These are phyloP conservation scores for Mycena epipterygia DNA, from an alignment of 768 basidiomycete species.

Conservation along the genomic window DNA sequence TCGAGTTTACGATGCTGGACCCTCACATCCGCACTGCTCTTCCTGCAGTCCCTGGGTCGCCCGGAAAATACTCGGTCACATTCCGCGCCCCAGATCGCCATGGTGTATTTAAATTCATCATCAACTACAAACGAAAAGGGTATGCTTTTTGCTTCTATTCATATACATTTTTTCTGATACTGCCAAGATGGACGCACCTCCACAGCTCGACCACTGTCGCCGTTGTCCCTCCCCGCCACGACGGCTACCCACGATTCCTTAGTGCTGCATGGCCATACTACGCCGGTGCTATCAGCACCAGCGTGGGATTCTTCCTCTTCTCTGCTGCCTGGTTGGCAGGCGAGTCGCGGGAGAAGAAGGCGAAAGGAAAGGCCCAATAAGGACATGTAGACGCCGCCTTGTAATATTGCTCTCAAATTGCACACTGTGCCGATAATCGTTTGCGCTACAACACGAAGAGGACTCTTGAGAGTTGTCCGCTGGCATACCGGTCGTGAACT, in stretches of 20 bases:
- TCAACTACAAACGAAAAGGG: constrained; percentile 93
- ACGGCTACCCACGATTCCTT: constrained; percentile 96
- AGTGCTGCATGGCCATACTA: constrained; percentile 98
- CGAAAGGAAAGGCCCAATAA: constrained; percentile 59
- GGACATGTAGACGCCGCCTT: constrained; percentile 22
- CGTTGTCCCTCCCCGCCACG: constrained; percentile 93
- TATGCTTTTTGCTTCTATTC: constrained; percentile 50
- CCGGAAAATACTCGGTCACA: constrained; percentile 81
- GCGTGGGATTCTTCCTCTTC: constrained; percentile 88
- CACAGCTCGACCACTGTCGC: constrained; percentile 82
- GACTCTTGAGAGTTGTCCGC: no score
- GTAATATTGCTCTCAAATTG: constrained; percentile 29
- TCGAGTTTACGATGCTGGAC: constrained; percentile 99
- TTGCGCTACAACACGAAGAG: no score
- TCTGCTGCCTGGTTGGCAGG: constrained; percentile 90
- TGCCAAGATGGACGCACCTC: constrained; percentile 78
- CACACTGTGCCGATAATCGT: not conserved
- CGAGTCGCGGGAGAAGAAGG: constrained; percentile 77
- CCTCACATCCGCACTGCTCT: constrained; percentile 92
- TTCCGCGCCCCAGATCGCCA: constrained; percentile 96
- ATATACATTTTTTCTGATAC: constrained; percentile 10
- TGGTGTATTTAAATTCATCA: constrained; percentile 97
- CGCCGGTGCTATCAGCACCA: constrained; percentile 89
- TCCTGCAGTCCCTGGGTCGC: constrained; percentile 63
- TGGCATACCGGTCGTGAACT: not conserved